phyloP scores from a whole-genome alignment of 768 basidiomycete species.

The Hirschioporus abietinus region DNA sequence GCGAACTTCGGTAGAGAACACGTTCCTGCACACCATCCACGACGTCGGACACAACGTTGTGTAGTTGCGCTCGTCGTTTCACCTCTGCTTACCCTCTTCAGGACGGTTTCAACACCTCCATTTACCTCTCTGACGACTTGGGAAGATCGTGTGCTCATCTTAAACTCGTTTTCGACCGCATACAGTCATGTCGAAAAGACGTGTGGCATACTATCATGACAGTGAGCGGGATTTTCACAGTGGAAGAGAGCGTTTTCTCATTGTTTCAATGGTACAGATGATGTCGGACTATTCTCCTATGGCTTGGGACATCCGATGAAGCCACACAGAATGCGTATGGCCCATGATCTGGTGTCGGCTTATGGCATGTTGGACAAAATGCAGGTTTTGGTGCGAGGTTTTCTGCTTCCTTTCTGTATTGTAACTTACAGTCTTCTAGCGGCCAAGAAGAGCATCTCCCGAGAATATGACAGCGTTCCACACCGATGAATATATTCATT shows the following conservation, averaged over 20 bases:
- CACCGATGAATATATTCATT: conserved; percentile 97
- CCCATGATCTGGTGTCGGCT: conserved; percentile 85
- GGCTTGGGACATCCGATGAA: conserved; percentile 93
- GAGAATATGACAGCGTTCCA: conserved; percentile 91
- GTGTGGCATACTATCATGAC: conserved; percentile 81
- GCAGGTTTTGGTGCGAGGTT: conserved; percentile 72
- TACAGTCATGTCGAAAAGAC: conserved; percentile 54
- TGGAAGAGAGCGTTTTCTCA: neutral
- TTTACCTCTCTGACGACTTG: neutral
- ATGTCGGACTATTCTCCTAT: conserved; percentile 74
- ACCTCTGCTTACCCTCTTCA: neutral
- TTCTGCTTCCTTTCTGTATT: neutral
- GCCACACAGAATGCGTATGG: conserved; percentile 90
- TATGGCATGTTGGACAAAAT: conserved; percentile 94
- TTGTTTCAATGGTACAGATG: conserved; percentile 36
- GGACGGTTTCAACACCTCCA: neutral
- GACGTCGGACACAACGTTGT: neutral
- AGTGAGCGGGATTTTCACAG: conserved; percentile 32
- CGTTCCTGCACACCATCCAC: neutral
- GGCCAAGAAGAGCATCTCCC: conserved; percentile 63
- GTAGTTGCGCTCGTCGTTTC: neutral
- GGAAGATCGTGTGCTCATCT: neutral
- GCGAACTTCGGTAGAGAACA: conserved; percentile 1
- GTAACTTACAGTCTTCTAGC: conserved; percentile 31
- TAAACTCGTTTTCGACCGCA: neutral